Base-by-base conservation (phyloP, 1,284 basidiomycete species). In the Irpex lacteus region DNA sequence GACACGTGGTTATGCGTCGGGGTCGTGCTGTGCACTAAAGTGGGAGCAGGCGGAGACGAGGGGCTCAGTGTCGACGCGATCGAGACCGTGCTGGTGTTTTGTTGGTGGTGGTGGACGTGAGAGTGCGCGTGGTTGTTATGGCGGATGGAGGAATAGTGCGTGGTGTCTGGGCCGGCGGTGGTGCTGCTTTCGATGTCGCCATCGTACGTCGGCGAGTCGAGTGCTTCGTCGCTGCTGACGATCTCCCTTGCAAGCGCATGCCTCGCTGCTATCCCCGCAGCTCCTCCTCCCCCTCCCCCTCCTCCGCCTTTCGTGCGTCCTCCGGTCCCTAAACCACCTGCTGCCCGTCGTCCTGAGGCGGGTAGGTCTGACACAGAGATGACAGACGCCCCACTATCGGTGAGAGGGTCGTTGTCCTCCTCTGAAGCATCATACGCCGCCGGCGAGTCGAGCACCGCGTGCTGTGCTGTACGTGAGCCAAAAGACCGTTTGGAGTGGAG, bases 131-230 rank as follows among this genome's bases (percentile, higher is more conserved):
- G 54, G 9, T 15, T 36, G 26, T 19, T 56, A 18, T 56, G 26
- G 2, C 54, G 54, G 11, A 9, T 56, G 19, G 62, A 47, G 9
- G 58, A 18, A 13, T 60, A 60, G 32, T 58, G 53, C 4, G 62
- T 62, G 44, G 59, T 65, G 21, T 69, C 67, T n/a, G 76, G 76
- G 38, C 82, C 80, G 47, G 80, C 84, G n/a, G 85, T 90, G 4
- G 89, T 86, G 72, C 85, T 88, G 59, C 86, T 90, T 74, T 96
- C 94, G 64, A 96, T 82, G 76, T 96, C 94, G 52, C 94, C 94
- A 71, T 96, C 94, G 74, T 96, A 96, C 0, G 94, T 96, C 37
- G 90, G 90, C 0, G 89, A 91, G 72, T 93, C 91, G 8, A 90
- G 82, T 63, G 90, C 89, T 70, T 87, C 86, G 60, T 90, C 90